These are phyloP conservation scores for Cystofilobasidium bisporidii DNA, from an alignment of 768 basidiomycete species.

Conservation along the genomic window DNA sequence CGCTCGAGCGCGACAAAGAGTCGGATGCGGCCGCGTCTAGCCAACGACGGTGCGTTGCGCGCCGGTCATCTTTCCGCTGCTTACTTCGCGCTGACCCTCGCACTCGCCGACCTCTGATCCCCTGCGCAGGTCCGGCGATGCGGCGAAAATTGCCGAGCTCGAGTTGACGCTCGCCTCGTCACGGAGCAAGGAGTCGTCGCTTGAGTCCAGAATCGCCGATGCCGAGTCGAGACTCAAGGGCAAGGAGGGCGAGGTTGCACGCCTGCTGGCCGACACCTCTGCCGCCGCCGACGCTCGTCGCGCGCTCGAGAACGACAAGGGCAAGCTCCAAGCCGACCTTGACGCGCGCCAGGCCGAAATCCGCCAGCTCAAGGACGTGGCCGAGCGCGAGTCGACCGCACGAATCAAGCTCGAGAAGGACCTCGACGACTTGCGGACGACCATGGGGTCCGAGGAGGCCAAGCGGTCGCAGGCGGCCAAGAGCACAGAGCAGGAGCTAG, in stretches of 20 bases:
- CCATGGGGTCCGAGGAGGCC: slow-evolving; percentile 76
- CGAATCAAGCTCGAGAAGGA: slow-evolving; percentile 59
- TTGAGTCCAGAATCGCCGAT: slow-evolving; percentile 66
- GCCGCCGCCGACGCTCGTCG: background rate
- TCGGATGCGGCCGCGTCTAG: slow-evolving; percentile 39
- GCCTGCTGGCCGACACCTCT: slow-evolving; percentile 12
- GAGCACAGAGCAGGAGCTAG: slow-evolving; percentile 76
- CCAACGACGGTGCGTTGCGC: background rate
- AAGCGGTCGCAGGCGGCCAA: slow-evolving; percentile 73
- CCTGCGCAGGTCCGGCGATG: slow-evolving; percentile 41
- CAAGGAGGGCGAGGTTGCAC: slow-evolving; percentile 41
- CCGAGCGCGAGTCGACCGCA: slow-evolving; percentile 31
- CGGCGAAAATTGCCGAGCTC: slow-evolving; percentile 52
- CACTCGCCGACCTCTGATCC: background rate
- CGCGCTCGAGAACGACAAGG: slow-evolving; percentile 13
- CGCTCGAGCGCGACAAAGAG: slow-evolving; percentile 61
- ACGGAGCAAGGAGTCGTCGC: slow-evolving; percentile 66
- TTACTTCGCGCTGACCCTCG: background rate
- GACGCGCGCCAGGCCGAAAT: slow-evolving; percentile 47
- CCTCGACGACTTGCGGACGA: slow-evolving; percentile 74
- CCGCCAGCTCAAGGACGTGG: slow-evolving; percentile 34
- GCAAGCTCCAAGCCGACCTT: slow-evolving; percentile 17
- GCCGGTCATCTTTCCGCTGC: too few relatives aligned
- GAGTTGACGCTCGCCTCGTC: slow-evolving; percentile 61
- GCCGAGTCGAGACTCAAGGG: slow-evolving; percentile 64